Conservation (phyloP, 768 basidiomycete genomes). For the Mycena alexandri region DNA sequence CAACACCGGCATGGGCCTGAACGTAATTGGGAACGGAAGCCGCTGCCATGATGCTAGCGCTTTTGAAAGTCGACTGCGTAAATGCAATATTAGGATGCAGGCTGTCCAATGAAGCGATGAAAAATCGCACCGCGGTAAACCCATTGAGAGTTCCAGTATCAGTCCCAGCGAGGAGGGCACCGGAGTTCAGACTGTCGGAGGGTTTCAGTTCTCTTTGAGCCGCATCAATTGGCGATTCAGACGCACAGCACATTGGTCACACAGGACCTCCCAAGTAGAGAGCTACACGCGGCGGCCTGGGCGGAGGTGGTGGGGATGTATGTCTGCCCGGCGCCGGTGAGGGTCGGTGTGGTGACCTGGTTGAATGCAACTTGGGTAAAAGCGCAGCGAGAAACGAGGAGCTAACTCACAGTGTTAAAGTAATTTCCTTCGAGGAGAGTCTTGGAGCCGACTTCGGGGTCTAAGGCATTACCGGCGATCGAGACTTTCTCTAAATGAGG, state of each 20-base stretch:
- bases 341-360: slow-evolving; percentile 37
- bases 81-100: background rate
- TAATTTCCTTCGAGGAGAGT: slow-evolving; percentile 44
- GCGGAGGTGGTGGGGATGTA: slow-evolving; percentile 38
- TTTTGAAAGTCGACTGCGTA: slow-evolving; percentile 37
- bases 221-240: too few relatives aligned
- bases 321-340: slow-evolving; percentile 38
- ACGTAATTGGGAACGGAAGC: slow-evolving; percentile 39
- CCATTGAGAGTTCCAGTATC: slow-evolving; percentile 41
- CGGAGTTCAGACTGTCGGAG: slow-evolving; percentile 35
- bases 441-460: slow-evolving; percentile 42
- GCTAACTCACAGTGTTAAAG: slow-evolving; percentile 39
- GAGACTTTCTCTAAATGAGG: slow-evolving; percentile 26
- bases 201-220: background rate
- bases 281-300: slow-evolving; percentile 35
- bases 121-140: slow-evolving; percentile 40
- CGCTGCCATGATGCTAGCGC: slow-evolving; percentile 39
- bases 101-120: background rate
- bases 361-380: background rate
- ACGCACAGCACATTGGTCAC: slow-evolving; percentile 38
- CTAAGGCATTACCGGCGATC: slow-evolving; percentile 40
- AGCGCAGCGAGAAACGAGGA: background rate
- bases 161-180: slow-evolving; percentile 39
- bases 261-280: slow-evolving; percentile 39
- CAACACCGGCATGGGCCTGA: slow-evolving; percentile 42